Percentiles rank a stretch among this genome's conserved stretches.
These are phyloP conservation scores for Leccinum disarticulatum DNA, from an alignment of 768 basidiomycete species.

Conservation along the genomic window DNA sequence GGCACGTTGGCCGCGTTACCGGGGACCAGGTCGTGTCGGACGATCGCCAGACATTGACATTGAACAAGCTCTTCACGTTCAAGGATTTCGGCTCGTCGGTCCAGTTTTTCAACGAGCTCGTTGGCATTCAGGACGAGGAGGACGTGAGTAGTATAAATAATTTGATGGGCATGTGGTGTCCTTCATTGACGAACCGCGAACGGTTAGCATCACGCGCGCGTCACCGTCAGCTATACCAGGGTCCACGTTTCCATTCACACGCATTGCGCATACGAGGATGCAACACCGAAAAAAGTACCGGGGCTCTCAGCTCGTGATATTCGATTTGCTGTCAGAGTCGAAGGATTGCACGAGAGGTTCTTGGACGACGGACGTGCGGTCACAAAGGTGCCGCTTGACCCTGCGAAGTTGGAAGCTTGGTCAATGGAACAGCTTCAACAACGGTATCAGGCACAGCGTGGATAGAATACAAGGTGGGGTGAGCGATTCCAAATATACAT, in stretches of 20 bases:
- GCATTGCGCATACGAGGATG: conserved; percentile 26
- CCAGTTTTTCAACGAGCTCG: conserved; percentile 31
- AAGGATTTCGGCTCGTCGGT: conserved; percentile 24
- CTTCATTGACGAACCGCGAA: conserved; percentile 1
- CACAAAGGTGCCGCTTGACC: conserved; percentile 20
- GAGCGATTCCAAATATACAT: not conserved
- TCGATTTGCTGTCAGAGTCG: conserved; percentile 46
- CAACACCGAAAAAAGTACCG: conserved; percentile 25
- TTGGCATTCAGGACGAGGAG: conserved; percentile 30
- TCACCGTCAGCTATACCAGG: conserved; percentile 25
- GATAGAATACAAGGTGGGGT: not conserved
- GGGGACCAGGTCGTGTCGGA: conserved; percentile 1
- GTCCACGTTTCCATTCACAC: conserved; percentile 28
- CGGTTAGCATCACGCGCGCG: conserved; percentile 34
- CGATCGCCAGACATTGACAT: conserved; percentile 16
- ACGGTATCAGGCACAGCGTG: conserved; percentile 16
- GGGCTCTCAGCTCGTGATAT: conserved; percentile 53
- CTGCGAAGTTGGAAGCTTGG: conserved; percentile 14
- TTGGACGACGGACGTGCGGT: conserved; percentile 22
- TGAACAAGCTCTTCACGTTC: conserved; percentile 32
- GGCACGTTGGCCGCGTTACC: conserved; percentile 24
- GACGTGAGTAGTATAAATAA: conserved; percentile 24
- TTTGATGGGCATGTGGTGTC: not conserved
- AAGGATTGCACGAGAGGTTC: conserved; percentile 33
- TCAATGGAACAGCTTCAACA: conserved; percentile 27